These are phyloP conservation scores for Leccinum sublutescens DNA, from an alignment of 768 basidiomycete species.

Conservation along the genomic window DNA sequence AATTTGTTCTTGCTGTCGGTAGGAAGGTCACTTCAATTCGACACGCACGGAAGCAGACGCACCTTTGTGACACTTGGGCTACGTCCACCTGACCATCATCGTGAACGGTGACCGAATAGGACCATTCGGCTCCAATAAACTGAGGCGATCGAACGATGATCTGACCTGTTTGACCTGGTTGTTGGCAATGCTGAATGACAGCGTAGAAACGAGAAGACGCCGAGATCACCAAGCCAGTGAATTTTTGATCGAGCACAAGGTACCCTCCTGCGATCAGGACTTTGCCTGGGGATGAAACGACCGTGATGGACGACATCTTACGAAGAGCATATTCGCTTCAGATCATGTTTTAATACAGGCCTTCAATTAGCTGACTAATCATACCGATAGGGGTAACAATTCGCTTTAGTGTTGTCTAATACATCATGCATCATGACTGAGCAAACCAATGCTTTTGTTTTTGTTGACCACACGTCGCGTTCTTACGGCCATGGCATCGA, in stretches of 20 bases:
- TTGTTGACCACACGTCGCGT: constrained; percentile 80
- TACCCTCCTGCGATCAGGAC: constrained; percentile 96
- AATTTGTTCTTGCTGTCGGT: constrained; percentile 78
- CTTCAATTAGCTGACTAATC: constrained; percentile 29
- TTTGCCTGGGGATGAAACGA: constrained; percentile 92
- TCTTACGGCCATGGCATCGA: constrained; percentile 92
- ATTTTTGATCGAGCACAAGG: constrained; percentile 87
- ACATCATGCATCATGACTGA: constrained; percentile 36
- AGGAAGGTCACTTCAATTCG: constrained; percentile 9
- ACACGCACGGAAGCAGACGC: neutral
- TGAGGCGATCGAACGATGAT: constrained; percentile 86
- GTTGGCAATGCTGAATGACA: constrained; percentile 45
- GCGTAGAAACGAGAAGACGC: constrained; percentile 96
- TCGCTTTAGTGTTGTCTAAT: neutral
- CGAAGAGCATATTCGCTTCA: constrained; percentile 1
- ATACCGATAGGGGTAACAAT: constrained; percentile 30
- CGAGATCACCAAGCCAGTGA: constrained; percentile 85
- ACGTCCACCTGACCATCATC: constrained; percentile 31
- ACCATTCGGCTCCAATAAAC: constrained; percentile 68
- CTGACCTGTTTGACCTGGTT: constrained; percentile 25
- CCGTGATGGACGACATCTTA: constrained; percentile 62
- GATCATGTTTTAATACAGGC: neutral
- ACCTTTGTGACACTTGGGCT: constrained; percentile 24
- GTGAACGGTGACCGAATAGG: constrained; percentile 35
- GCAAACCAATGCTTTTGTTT: constrained; percentile 94